These are phyloP conservation scores for Pleurotus sapidus DNA, from an alignment of 768 basidiomycete species.

Conservation along the genomic window DNA sequence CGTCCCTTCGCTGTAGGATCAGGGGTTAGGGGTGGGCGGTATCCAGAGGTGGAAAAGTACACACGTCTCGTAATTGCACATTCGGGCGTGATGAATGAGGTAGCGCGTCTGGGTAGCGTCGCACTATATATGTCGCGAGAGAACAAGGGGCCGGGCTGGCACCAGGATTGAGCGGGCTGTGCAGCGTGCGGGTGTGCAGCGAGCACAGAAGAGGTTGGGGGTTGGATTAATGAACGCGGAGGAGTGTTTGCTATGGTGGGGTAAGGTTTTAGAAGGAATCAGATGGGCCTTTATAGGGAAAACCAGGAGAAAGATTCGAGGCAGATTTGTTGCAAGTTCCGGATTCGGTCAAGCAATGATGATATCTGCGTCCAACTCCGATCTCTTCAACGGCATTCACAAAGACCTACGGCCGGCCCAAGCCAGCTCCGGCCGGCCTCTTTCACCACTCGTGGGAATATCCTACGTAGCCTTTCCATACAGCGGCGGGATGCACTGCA, in stretches of 20 bases:
- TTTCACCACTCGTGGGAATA: too few relatives aligned
- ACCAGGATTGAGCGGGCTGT: background rate
- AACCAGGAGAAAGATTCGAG: conserved; percentile 8
- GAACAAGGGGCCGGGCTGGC: background rate
- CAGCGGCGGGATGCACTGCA: too few relatives aligned
- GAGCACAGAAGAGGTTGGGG: background rate
- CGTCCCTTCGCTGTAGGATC: conserved; percentile 59
- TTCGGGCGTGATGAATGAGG: conserved; percentile 17
- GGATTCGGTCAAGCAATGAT: conserved; percentile 7
- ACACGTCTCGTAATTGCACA: conserved; percentile 61
- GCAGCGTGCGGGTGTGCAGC: background rate
- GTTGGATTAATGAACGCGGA: background rate
- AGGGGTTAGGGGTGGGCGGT: conserved; percentile 18
- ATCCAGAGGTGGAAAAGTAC: conserved; percentile 17
- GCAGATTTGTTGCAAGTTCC: conserved; percentile 9
- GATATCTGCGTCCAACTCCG: conserved; percentile 7
- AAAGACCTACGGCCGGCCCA: conserved; percentile 6
- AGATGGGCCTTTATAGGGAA: conserved; percentile 9
- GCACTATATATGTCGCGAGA: background rate
- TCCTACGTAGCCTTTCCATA: too few relatives aligned
- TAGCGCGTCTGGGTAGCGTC: conserved; percentile 11
- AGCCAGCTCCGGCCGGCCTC: background rate
- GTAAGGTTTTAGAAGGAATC: conserved; percentile 9
- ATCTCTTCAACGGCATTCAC: conserved; percentile 4
- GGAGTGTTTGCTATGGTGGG: conserved; percentile 1